A percentile compares a stretch with the other conserved stretches of the same genome.
These are phyloP conservation scores for Fusarium siculi DNA, from an alignment of 2,329 filamentous ascomycete genomes.

Conservation along the genomic window DNA sequence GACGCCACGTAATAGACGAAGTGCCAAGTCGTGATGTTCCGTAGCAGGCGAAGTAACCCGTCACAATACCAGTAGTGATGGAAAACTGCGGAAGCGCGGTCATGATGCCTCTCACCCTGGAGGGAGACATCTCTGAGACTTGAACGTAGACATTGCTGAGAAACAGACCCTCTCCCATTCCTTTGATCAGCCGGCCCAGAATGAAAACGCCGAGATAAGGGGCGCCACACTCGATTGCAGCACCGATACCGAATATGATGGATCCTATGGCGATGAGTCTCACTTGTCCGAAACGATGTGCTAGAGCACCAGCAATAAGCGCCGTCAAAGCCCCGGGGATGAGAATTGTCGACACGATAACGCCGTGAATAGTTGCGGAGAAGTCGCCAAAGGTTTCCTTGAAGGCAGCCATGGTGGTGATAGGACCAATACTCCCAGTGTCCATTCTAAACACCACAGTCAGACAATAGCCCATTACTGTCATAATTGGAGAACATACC, in stretches of 20 bases:
- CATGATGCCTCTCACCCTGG: constrained; percentile 60
- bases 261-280: constrained; percentile 63
- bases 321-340: constrained; percentile 69
- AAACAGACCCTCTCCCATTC: constrained; percentile 67
- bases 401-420: constrained; percentile 68
- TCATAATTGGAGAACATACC: constrained; percentile 25
- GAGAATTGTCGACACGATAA: constrained; percentile 69
- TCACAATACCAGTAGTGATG: constrained; percentile 61
- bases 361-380: constrained; percentile 65
- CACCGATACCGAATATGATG: constrained; percentile 63
- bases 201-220: constrained; percentile 62
- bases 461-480: background rate
- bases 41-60: constrained; percentile 71
- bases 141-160: constrained; percentile 63
- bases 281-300: constrained; percentile 63
- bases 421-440: constrained; percentile 66
- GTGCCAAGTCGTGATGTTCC: constrained; percentile 57
- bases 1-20: constrained; percentile 64
- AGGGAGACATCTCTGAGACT: constrained; percentile 69
- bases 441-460: constrained; percentile 39
- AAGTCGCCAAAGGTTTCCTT: constrained; percentile 60
- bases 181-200: constrained; percentile 64
- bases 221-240: constrained; percentile 52
- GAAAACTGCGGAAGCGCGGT: constrained; percentile 65
- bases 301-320: constrained; percentile 66